Base-by-base conservation (phyloP, 1,139 yeast species). In the Pichia sp. region DNA sequence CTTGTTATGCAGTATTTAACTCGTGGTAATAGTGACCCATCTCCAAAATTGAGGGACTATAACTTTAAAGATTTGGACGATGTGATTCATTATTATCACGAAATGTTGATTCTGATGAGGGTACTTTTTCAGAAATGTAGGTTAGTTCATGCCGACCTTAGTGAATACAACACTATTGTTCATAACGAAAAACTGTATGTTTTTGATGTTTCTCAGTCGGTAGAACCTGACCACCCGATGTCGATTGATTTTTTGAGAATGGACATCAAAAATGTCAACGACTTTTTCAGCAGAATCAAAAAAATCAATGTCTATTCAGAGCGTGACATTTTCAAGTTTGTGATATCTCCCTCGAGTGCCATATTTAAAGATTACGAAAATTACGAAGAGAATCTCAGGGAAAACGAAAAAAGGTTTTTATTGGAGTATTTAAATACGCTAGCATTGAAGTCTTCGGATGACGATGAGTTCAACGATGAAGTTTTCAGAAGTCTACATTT, bases 181-280 rank as follows among this genome's bases (percentile, higher is more conserved):
- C 97, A 91, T 66, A 65, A 87, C n/a, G 83, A 79, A 44, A 79
- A 82, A 63, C 72, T 95, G 36, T 90, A 87, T 69, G 88, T 95
- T 54, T 88, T 95, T 61, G 99, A 95, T 72, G 99, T 95, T 21
- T 91, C 98, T 1, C 99, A 95, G 66, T 85, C 95, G 37, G 99
- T 95, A 26, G 98, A 95, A 67, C 98, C 96, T 22, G 97, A 91
- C 62, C 99, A 95, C 68, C 99, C 98, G 6, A 90, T 89, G 87
- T 87, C 96, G 44, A 74, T 93, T 55, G 98, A 93, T 66, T 95
- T 95, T 65, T 71, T 95, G 55, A 75, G 99, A 65, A 93, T 93
- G 99, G 99, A 95, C 69, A 91, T 95, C 63, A 93, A 91, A 68
- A 95, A 95, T 64, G 90, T 93, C 19, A 93, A 90, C 64, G 95